Base-by-base conservation (phyloP, 768 basidiomycete species). In the Harrya chromipes region DNA sequence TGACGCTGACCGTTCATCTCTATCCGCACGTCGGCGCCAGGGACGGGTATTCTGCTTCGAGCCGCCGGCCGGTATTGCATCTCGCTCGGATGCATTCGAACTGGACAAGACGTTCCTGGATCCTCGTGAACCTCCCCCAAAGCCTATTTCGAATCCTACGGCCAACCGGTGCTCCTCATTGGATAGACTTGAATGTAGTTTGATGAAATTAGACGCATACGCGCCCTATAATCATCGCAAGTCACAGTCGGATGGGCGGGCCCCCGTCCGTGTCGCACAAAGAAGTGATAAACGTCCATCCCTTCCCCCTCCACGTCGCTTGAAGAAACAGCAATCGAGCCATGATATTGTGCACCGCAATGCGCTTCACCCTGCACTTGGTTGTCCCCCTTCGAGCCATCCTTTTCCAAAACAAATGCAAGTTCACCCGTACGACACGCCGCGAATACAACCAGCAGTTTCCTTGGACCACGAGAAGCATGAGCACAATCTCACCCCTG, bases 121-220 rank as follows among this genome's bases (percentile, higher is more conserved):
- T 40, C 58, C 52, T 17, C 64, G 52, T 36, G 43, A 52, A 33
- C 59, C 55, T 43, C 63, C 54, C 23, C 65, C 61, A 5, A 55
- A 47, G 37, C 66, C 65, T n/a, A 24, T 46, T 12, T 19, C 23
- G n/a, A 33, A 14, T 13, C 26, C 47, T 12, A 31, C 49, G 4
- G 35, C 50, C 45, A 56, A 62, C 47, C 60, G 65, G 13, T 59
- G 55, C n/a, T 64, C 64, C 20, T 65, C 69, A 10, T 52, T 71
- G 19, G 61, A 67, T 29, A 67, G 66, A 49, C 55, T 71, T 20
- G 66, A 72, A 41, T 44, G 38, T 29, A 73, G 72, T 55, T 46
- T 72, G 38, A 48, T 57, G 19, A 71, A 67, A 40, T 59, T 71
- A 34, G 64, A 67, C 47, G 53, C 60, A 23, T 60, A 69, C 33